Evolutionary conservation across 176 grass and related monocot genomes (phyloP), one percentile per base, ranked within the genome.

Genomic region (Avena sativa): DNA sequence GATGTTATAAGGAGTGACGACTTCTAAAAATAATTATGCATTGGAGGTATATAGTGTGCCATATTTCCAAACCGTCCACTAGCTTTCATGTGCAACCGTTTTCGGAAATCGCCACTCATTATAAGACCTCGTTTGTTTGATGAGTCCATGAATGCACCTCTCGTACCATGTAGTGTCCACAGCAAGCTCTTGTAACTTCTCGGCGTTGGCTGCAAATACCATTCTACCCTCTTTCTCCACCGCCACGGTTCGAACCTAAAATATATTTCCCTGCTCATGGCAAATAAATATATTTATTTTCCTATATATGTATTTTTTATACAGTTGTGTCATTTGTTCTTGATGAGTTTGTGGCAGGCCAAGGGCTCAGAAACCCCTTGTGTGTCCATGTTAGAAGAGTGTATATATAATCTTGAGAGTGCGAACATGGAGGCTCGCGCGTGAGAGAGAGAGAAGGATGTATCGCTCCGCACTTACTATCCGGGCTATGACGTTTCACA

Each of bases 151-250:
- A 11, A 73, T 73, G 70, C 19, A 46, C 69, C 17, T 40, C 40
- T 73, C 40, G 5, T 72, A 20, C 10, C 36, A 47, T 3, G 3
- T 4, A 4, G 8, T 73, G 40, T 73, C 69, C 9, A 9, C 19
- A 20, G 48, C 32, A 40, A 73, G 8, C 19, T 73, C 3, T 48
- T 48, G 40, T 11, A 73, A 3, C 10, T 47, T 73, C 19, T 21
- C 2, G 19, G 40, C 69, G 20, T 72, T 72, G 3, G 69, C 36
- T 2, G 19, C 20, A 13, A 73, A 73, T 9, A 48, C 40, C 1
- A 0, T 21, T 47, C 20, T 47, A 12, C 40, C 40, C 4, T 47
- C 48, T 70, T 88, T 75, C 26, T 84, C 89, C 66, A 48, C 55
- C 0, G 74, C 67, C 12, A 91, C 58, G 9, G 3, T 61, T 20